Evolutionary conservation across 2,329 filamentous ascomycete species (phyloP).

Genomic region (Calonectria crousiana): DNA sequence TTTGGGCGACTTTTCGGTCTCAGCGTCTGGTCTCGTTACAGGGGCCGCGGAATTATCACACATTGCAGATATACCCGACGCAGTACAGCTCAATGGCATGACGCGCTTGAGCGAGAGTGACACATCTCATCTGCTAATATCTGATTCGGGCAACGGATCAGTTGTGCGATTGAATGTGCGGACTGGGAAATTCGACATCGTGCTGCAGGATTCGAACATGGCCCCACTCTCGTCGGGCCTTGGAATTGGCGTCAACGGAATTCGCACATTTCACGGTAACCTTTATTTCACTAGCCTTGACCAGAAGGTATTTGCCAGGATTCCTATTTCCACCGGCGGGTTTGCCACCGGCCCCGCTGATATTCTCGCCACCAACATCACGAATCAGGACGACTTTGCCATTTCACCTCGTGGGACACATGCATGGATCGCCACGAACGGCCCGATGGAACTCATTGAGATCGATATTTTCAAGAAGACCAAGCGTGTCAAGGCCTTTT

Average conservation of each 20-base stretch:
- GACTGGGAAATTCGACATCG: background rate
- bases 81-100: background rate
- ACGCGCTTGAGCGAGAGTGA: background rate
- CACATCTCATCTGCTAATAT: background rate
- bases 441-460: background rate
- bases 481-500: background rate
- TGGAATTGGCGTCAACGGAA: background rate
- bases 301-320: background rate
- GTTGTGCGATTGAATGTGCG: background rate
- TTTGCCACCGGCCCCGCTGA: background rate
- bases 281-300: background rate
- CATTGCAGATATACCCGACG: background rate
- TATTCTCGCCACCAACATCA: conserved; percentile 2
- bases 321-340: background rate
- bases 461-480: background rate
- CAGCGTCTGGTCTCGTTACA: background rate
- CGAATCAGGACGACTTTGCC: background rate
- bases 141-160: background rate
- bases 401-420: background rate
- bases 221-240: background rate
- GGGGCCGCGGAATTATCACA: background rate
- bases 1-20: background rate
- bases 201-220: background rate
- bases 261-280: background rate
- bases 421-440: background rate